A percentile compares a stretch with the other conserved stretches of the same genome.
phyloP scores from a whole-genome alignment of 331 rosid genomes.

The Pyrus hybrid region DNA sequence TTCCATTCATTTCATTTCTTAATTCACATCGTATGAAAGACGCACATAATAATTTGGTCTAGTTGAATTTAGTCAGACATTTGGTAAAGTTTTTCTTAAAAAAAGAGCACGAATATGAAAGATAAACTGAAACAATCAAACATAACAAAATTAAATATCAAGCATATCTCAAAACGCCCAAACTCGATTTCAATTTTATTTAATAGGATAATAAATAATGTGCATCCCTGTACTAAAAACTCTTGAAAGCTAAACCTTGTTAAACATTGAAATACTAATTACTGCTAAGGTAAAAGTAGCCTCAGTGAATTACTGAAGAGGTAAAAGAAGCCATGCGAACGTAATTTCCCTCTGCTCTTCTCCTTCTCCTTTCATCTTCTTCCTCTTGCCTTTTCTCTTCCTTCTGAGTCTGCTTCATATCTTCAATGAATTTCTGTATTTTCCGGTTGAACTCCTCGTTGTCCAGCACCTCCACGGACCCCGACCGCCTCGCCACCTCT shows the following conservation, averaged over 20 bases:
- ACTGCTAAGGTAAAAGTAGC: neutral
- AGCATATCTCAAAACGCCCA: too few relatives aligned
- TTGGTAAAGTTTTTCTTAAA: too few relatives aligned
- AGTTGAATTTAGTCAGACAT: too few relatives aligned
- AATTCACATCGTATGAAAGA: too few relatives aligned
- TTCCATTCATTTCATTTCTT: too few relatives aligned
- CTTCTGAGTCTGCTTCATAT: neutral
- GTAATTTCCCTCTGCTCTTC: neutral
- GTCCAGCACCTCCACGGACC: slow-evolving; percentile 39
- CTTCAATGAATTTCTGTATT: slow-evolving; percentile 15
- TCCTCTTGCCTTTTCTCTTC: neutral
- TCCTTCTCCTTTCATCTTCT: neutral
- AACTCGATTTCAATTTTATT: too few relatives aligned
- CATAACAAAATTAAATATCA: too few relatives aligned
- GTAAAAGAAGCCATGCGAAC: neutral
- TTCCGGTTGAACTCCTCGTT: slow-evolving; percentile 55
- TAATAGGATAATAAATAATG: too few relatives aligned
- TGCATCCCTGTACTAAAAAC: too few relatives aligned
- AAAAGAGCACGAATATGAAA: too few relatives aligned
- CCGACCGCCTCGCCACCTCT: neutral
- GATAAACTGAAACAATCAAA: too few relatives aligned
- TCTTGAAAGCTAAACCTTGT: neutral
- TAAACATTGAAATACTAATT: neutral
- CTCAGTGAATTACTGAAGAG: neutral
- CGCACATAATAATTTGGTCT: too few relatives aligned